Conservation (phyloP, 768 basidiomycete genomes). For the Panus rudis region DNA sequence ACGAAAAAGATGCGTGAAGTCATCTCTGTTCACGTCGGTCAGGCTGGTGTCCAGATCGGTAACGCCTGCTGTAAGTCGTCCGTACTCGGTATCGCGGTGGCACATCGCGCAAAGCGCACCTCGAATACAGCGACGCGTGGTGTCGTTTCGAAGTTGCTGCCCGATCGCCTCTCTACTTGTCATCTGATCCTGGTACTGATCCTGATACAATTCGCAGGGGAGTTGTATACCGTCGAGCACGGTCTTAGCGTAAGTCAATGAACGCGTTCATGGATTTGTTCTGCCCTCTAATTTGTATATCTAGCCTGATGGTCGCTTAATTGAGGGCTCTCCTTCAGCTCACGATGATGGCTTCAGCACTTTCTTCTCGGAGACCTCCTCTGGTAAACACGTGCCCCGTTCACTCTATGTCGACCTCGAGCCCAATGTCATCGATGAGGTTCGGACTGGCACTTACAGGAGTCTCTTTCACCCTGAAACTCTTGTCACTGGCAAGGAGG, state of each 20-base stretch:
- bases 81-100: slow-evolving; percentile 7
- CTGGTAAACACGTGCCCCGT: slow-evolving; percentile 95
- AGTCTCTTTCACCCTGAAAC: slow-evolving; percentile 99
- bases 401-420: slow-evolving; percentile 97
- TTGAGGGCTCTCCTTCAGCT: slow-evolving; percentile 66
- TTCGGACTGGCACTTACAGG: slow-evolving; percentile 91
- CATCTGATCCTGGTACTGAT: slow-evolving; percentile 7
- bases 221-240: slow-evolving; percentile 98
- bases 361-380: slow-evolving; percentile 97
- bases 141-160: background rate
- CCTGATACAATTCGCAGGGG: slow-evolving; percentile 51
- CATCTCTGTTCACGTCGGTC: slow-evolving; percentile 97
- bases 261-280: slow-evolving; percentile 5
- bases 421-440: slow-evolving; percentile 97
- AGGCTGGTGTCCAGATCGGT: slow-evolving; percentile 96
- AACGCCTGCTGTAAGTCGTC: slow-evolving; percentile 92
- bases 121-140: slow-evolving; percentile 13
- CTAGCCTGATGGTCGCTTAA: slow-evolving; percentile 91
- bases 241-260: slow-evolving; percentile 77
- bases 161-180: background rate
- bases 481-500: slow-evolving; percentile 96
- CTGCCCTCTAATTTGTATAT: slow-evolving; percentile 8
- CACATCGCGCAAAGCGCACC: background rate
- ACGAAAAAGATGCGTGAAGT: slow-evolving; percentile 79
- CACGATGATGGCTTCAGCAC: slow-evolving; percentile 94